A percentile compares a stretch with the other conserved stretches of the same genome.
Evolutionary conservation across 148 eudicot genomes (phyloP).

Genomic region (Tetragonia tetragonoides): DNA sequence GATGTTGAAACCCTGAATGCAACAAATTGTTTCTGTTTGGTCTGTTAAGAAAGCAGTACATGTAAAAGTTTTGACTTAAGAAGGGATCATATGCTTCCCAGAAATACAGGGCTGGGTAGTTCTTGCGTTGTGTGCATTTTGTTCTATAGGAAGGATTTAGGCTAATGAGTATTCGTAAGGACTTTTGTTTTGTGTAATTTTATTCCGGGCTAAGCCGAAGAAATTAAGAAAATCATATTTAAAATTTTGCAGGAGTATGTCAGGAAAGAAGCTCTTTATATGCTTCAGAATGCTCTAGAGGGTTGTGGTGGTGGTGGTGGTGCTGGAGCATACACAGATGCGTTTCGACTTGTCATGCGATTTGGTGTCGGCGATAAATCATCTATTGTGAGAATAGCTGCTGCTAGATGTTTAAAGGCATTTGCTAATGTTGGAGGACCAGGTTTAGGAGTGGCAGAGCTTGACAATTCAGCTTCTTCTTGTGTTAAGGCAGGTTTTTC

Average conservation of each 20-base stretch:
- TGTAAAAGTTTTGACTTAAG: background rate
- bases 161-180: background rate
- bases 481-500: slow-evolving; percentile 74
- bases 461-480: slow-evolving; percentile 71
- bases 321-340: slow-evolving; percentile 78
- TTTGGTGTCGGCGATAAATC: slow-evolving; percentile 82
- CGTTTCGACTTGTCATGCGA: slow-evolving; percentile 70
- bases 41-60: background rate
- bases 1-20: background rate
- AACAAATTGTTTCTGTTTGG: background rate
- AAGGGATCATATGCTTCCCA: too few relatives aligned
- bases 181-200: background rate
- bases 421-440: slow-evolving; percentile 94
- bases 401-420: slow-evolving; percentile 96
- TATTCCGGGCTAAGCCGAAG: background rate
- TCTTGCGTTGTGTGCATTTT: too few relatives aligned
- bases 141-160: too few relatives aligned
- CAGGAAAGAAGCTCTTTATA: slow-evolving; percentile 82
- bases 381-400: slow-evolving; percentile 84
- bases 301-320: slow-evolving; percentile 83
- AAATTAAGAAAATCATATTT: too few relatives aligned
- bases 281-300: slow-evolving; percentile 97
- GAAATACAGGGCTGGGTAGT: too few relatives aligned
- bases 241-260: slow-evolving; percentile 73
- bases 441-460: slow-evolving; percentile 81